Conservation (phyloP, 768 basidiomycete species). For the Rhodotorula paludigena region DNA sequence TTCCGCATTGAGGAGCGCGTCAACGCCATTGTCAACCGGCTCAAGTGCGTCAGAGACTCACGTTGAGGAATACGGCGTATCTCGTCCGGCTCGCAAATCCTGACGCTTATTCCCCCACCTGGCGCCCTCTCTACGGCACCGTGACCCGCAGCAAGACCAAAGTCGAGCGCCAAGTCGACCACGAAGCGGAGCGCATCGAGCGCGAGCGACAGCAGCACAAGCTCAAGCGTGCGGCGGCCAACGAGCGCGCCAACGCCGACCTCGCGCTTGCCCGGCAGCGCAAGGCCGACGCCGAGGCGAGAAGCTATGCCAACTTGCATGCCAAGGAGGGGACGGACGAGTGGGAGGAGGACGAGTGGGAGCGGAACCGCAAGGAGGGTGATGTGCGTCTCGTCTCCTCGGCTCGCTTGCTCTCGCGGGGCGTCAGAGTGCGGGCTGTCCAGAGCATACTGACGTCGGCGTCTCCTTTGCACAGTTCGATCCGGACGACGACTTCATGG, state of each 20-base stretch:
- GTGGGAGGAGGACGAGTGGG: constrained; percentile 35
- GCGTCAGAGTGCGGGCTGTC: too few relatives aligned
- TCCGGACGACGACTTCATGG: constrained; percentile 38
- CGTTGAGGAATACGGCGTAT: too few relatives aligned
- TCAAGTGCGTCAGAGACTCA: constrained; percentile 53
- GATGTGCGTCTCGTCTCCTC: neutral
- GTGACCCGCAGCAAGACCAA: constrained; percentile 58
- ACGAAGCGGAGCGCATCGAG: constrained; percentile 80
- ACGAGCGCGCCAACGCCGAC: constrained; percentile 79
- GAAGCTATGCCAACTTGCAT: constrained; percentile 65
- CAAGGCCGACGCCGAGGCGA: constrained; percentile 78
- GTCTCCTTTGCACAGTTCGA: neutral
- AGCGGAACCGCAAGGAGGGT: constrained; percentile 23
- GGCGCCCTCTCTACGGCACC: accelerated
- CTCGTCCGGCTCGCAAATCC: neutral
- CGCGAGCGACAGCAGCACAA: constrained; percentile 53
- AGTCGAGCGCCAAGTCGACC: constrained; percentile 59
- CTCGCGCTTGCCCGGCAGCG: constrained; percentile 65
- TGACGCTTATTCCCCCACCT: neutral
- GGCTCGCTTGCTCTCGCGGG: too few relatives aligned
- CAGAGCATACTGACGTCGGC: neutral
- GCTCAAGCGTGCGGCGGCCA: constrained; percentile 62
- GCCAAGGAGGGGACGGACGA: constrained; percentile 3
- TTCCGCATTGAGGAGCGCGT: constrained; percentile 73
- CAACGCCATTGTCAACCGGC: constrained; percentile 81